Evolutionary conservation across 345 rosid species (phyloP), one percentile per base, ranked within the genome.

Genomic region (Gossypium arboreum): DNA sequence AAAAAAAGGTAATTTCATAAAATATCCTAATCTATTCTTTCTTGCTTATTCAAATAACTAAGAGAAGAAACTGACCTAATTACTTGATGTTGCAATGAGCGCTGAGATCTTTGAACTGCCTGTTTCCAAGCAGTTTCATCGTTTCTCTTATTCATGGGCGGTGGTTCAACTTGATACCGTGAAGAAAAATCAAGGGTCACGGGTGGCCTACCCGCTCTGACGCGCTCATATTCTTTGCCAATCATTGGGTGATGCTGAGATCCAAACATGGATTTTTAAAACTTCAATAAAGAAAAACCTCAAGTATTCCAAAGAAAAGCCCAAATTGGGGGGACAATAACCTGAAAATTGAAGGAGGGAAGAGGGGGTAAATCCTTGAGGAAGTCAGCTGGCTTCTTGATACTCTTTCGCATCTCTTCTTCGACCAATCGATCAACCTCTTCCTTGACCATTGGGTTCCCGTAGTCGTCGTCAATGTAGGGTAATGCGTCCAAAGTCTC

Each of bases 351-450:
- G 79, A 89, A 88, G 72, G 84, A 82, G 18, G 94, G 86, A 16
- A 90, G 78, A 63, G 97, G 89, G 45, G 98, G 98, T 56, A 95
- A 77, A 76, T 90, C 92, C 78, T 86, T 88, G 70, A 93, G 92
- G 71, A 93, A 93, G 75, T 95, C 97, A 15, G 97, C 81, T 7
- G 99, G 99, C 65, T 91, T 95, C 86, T 88, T 91, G 12, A 85
- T 80, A 82, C 99, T 95, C 73, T 88, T 82, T 15, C 98, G 96
- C 99, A 95, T 95, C 88, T 95, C 99, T 67, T 93, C 98, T 81
- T 93, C 97, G 57, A 95, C 91, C 43, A 93, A 83, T 10, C 93
- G 93, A 76, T 93, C 98, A 8, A 91, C 98, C 83, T 95, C 99
- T 9, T 84, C 83, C 76, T 93, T 93, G 63, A 95, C 84, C 77